phyloP scores from a whole-genome alignment of 106 monocot genomes.

The Acorus calamus region DNA sequence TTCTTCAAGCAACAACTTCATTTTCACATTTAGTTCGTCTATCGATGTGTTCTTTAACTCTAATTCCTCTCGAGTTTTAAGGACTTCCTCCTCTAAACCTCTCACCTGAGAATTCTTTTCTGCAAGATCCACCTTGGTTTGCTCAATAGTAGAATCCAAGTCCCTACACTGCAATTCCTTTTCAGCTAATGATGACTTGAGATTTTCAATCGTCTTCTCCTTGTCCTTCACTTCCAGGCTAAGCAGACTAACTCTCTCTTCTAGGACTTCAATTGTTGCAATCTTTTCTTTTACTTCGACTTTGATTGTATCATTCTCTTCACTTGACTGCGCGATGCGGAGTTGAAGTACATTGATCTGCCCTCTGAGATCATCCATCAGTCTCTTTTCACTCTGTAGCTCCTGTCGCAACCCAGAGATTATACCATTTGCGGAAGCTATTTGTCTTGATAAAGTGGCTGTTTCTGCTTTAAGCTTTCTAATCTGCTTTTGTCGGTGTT shows the following conservation, averaged over 20 bases:
- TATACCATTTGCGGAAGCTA: constrained; percentile 49
- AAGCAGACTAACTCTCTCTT: constrained; percentile 46
- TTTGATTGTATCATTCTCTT: constrained; percentile 56
- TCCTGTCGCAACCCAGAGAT: constrained; percentile 41
- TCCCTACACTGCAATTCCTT: constrained; percentile 47
- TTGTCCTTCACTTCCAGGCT: constrained; percentile 54
- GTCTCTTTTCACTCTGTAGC: constrained; percentile 37
- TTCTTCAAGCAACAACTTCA: constrained; percentile 35
- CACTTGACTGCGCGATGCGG: constrained; percentile 22
- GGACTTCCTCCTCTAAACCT: constrained; percentile 37
- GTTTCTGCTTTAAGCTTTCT: constrained; percentile 46
- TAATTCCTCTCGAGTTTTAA: constrained; percentile 30
- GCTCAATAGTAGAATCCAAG: constrained; percentile 33
- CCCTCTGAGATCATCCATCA: constrained; percentile 32
- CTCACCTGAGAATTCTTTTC: constrained; percentile 34
- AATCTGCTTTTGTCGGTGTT: constrained; percentile 37
- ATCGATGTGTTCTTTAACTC: constrained; percentile 29
- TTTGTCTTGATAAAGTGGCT: constrained; percentile 36
- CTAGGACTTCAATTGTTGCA: constrained; percentile 33
- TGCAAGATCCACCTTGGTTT: constrained; percentile 36
- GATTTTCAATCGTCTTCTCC: constrained; percentile 37
- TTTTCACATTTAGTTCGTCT: constrained; percentile 29
- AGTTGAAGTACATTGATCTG: constrained; percentile 36
- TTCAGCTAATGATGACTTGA: constrained; percentile 30
- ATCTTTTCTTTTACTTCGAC: constrained; percentile 35